A percentile compares a stretch with the other conserved stretches of the same genome.
Evolutionary conservation across 495 filamentous ascomycete species (phyloP).

Genomic region (Glonium stellatum): DNA sequence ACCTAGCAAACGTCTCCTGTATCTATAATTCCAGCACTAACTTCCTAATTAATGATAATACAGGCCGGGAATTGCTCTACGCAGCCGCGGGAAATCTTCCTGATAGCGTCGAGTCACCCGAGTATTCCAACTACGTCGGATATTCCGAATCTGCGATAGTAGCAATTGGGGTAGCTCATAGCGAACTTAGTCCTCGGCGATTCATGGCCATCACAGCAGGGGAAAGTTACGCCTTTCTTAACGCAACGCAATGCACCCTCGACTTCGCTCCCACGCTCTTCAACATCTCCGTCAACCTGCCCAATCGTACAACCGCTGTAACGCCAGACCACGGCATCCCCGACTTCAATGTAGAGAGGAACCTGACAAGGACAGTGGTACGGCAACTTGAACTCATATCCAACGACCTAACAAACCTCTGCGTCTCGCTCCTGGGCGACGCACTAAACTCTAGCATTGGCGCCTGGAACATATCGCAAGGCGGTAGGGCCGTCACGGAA

Average conservation of each 20-base stretch:
- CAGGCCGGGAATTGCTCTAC: constrained; percentile 16
- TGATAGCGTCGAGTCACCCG: constrained; percentile 19
- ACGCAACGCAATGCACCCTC: constrained; percentile 34
- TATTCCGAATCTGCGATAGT: constrained; percentile 27
- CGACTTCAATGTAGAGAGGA: constrained; percentile 33
- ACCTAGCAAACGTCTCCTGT: constrained; percentile 28
- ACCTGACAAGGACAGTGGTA: constrained; percentile 27
- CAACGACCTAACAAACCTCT: constrained; percentile 34
- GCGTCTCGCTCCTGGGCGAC: constrained; percentile 32
- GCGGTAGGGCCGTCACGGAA: constrained; percentile 9
- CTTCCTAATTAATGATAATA: constrained; percentile 6
- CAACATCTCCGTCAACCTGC: constrained; percentile 32
- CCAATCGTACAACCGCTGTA: constrained; percentile 32
- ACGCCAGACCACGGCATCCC: neutral
- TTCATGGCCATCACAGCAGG: constrained; percentile 31
- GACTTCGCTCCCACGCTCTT: constrained; percentile 31
- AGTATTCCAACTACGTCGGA: constrained; percentile 30
- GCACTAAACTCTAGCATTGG: constrained; percentile 34
- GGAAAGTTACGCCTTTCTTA: constrained; percentile 24
- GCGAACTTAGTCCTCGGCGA: constrained; percentile 15
- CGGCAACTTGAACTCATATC: constrained; percentile 31
- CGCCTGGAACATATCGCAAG: constrained; percentile 19
- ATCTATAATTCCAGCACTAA: constrained; percentile 31
- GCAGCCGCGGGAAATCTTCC: constrained; percentile 28
- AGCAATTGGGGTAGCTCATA: constrained; percentile 27